Evolutionary conservation across 768 basidiomycete genomes (phyloP), one percentile per base, ranked within the genome.

Genomic region (Mycena latifolia): DNA sequence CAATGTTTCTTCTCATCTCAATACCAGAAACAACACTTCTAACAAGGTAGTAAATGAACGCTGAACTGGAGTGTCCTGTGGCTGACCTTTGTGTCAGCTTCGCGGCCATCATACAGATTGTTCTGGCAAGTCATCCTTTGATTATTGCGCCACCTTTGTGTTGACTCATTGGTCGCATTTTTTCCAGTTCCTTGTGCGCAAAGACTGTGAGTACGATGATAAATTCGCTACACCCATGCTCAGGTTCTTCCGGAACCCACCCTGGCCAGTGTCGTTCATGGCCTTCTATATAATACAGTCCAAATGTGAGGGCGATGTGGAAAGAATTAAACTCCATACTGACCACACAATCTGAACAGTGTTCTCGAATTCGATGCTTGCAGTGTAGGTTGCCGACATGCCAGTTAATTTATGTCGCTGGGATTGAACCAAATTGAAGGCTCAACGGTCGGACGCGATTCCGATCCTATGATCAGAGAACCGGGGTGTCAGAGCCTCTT

Each of bases 281-380:
- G 54, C 27, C 24, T 43, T 55, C 37, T 24, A 24, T 8, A 25
- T 39, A 8, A 28, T 43, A 15, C 54, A 55, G 12, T 43, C 54
- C 17, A 55, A 55, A 55, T 55, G 54, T 55, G 54, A 55, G 54
- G 24, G 5, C 14, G 43, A 14, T n/a, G 8, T n/a, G 4, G 22
- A 45, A 14, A 6, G 43, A 45, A n/a, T 7, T 6, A n/a, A n/a
- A 8, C 15, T 5, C 43, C 4, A 12, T 6, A 7, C 17, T 14
- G 10, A 39, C 37, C 10, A 39, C 37, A 14, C 6, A 33, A 15
- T 14, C 14, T 35, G 33, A 7, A 22, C 54, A 55, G 55, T 55
- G 18, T 55, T 41, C 18, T 43, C 39, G 55, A 55, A 55, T 45
- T 55, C 37, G 22, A 43, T 55, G 54, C 54, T 55, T 28, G 39